Conservation (phyloP, 2,329 filamentous ascomycete genomes). For the Arthrocladium fulminans region DNA sequence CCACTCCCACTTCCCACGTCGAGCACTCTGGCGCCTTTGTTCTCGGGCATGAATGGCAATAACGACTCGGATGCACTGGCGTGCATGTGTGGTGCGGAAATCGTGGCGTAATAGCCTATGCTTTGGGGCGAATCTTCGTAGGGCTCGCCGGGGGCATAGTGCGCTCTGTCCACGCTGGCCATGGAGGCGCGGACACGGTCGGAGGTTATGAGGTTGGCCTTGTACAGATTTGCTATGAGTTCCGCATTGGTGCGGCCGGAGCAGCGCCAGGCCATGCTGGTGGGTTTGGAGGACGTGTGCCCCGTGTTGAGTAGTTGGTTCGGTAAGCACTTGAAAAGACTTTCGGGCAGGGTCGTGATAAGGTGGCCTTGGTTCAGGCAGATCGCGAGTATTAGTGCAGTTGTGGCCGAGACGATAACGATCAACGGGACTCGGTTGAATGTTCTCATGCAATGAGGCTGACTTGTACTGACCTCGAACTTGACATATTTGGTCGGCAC, state of each 20-base stretch:
- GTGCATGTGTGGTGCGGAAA: slow-evolving; percentile 67
- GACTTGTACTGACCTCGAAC: too few species aligned
- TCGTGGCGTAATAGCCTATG: slow-evolving; percentile 60
- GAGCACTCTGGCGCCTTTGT: slow-evolving; percentile 47
- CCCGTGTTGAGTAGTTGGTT: background rate
- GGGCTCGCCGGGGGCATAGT: slow-evolving; percentile 54
- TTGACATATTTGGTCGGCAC: too few species aligned
- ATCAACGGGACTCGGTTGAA: background rate
- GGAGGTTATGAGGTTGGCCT: slow-evolving; percentile 63
- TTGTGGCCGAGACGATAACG: background rate
- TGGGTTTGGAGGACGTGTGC: background rate
- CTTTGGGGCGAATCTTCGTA: slow-evolving; percentile 66
- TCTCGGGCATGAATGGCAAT: slow-evolving; percentile 47
- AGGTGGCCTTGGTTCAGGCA: background rate
- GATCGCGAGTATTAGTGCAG: background rate
- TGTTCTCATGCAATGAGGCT: background rate
- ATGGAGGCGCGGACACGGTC: slow-evolving; percentile 70
- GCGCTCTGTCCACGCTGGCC: slow-evolving; percentile 74
- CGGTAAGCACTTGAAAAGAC: background rate
- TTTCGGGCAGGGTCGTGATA: background rate
- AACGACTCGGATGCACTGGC: slow-evolving; percentile 56
- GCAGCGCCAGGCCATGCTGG: slow-evolving; percentile 80
- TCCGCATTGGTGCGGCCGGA: slow-evolving; percentile 65
- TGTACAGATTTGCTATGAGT: slow-evolving; percentile 69
- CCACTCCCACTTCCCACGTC: slow-evolving; percentile 70